Evolutionary conservation across 352 stramenopile genomes (phyloP).

Genomic region (Phytophthora crassamura): DNA sequence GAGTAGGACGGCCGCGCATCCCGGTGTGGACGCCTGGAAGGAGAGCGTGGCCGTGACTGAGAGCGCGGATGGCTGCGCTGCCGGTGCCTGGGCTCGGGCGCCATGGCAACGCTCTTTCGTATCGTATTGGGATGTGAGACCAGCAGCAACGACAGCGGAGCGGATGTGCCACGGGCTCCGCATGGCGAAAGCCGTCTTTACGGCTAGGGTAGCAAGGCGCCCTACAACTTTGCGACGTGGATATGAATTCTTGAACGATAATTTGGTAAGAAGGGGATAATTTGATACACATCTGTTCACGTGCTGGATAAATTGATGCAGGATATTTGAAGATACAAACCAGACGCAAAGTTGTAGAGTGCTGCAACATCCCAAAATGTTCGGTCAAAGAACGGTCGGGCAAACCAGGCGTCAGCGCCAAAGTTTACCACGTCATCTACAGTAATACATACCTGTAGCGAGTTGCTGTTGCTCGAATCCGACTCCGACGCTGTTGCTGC

Average conservation of each 20-base stretch:
- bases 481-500: too few species aligned
- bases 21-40: constrained; percentile 5
- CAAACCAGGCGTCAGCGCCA: constrained; percentile 16
- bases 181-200: constrained; percentile 39
- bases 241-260: too few species aligned
- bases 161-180: constrained; percentile 4
- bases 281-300: too few species aligned
- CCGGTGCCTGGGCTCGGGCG: constrained; percentile 34
- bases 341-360: background rate
- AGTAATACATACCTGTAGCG: too few species aligned
- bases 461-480: too few species aligned
- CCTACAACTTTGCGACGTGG: too few species aligned
- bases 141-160: background rate
- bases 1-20: constrained; percentile 20
- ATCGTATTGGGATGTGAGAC: constrained; percentile 30
- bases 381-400: constrained; percentile 16
- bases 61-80: constrained; percentile 24
- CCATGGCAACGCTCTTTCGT: constrained; percentile 22
- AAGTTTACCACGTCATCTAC: too few species aligned
- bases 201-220: constrained; percentile 3
- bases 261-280: too few species aligned
- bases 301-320: too few species aligned
- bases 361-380: background rate
- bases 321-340: too few species aligned
- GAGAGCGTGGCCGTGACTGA: background rate